Base-by-base conservation (phyloP, 2,329 filamentous ascomycete genomes). In the Coleophoma eucalyptorum region DNA sequence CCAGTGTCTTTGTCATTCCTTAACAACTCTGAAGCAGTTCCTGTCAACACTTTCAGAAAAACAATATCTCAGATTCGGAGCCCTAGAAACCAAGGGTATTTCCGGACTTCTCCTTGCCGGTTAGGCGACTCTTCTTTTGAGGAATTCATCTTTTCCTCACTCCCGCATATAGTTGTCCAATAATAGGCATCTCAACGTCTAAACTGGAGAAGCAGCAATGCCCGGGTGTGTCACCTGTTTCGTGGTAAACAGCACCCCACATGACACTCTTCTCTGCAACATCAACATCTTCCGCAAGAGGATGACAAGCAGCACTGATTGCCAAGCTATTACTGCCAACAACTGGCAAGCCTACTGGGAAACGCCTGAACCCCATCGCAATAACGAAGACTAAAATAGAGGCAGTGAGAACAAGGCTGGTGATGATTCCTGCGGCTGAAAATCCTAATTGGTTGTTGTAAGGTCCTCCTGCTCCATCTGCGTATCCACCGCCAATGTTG, bases 281-380 rank as follows among this genome's bases (percentile, higher is more conserved):
- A 38, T 46, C 34, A 6, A 11, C 18, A 35, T 46, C 44, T 4
- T 18, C 18, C 2, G 16, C 32, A 11, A 32, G 44, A 18, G 15
- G 31, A 46, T 46, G 44, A 37, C 26, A 46, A 34, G 44, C 44
- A 37, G 44, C 44, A 46, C 44, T 46, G 32, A 46, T 46, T 20
- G 44, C 44, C 5, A 38, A 18, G 21, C 44, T 46, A 38, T 26
- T 35, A 46, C 16, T 46, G 26, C 31, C 34, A 18, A 21, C 44
- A 13, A 46, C 33, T 4, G 44, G 44, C 18, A 19, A 15, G 4
- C 44, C 44, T 4, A 13, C 5, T 5, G 19, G n/a, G 21, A 37
- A 46, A 3, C 18, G 33, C 26, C 8, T 34, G 19, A 38, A 20
- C 7, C 44, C 31, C 42, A 44, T 31, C 5, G 10, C 42, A 21